Evolutionary conservation across 106 monocot species (phyloP), one percentile per base, ranked within the genome.

Genomic region (Dactylorhiza incarnata): DNA sequence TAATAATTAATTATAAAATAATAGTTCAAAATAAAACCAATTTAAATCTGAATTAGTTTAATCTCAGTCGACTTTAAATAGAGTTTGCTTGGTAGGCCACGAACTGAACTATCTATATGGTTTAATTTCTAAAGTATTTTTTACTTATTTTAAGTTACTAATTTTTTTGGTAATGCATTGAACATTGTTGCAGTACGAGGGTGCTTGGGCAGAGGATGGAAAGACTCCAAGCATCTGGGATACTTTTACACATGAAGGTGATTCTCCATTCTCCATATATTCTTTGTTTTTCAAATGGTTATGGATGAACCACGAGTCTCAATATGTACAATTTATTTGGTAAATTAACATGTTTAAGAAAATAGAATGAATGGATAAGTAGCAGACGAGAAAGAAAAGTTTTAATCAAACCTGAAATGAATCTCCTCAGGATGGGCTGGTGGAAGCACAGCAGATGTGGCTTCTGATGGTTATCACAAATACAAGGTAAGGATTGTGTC

Each of bases 391-490:
- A 22, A 22, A 62, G 10, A 62, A 62, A 23, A 62, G 22, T 66
- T 24, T 26, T 29, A 3, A 11, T 29, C 52, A 4, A 52, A 52
- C 4, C 2, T 26, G 14, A 26, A 37, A 26, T 12, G 26, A 37
- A 66, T 26, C 23, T 66, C 26, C 25, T 37, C 66, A 66, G 86
- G 86, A n/a, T 73, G 52, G 37, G 26, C 46, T 9, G 80, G 77
- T 46, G 52, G 51, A 0, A 76, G 78, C 52, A 81, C 74, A 1
- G 81, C 74, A 7, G 83, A 87, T 24, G 25, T 78, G 19, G 68
- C 87, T 12, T 63, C 81, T 11, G 87, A 83, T 46, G 82, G 80
- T 2, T 87, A 87, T 52, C 83, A 87, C 81, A 83, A 83, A 63
- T 87, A 79, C 70, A 87, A 83, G 87, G 87, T 83, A 46, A 5